phyloP scores from a whole-genome alignment of 2,329 filamentous ascomycete genomes.

The Ambrosiella beaveri region DNA sequence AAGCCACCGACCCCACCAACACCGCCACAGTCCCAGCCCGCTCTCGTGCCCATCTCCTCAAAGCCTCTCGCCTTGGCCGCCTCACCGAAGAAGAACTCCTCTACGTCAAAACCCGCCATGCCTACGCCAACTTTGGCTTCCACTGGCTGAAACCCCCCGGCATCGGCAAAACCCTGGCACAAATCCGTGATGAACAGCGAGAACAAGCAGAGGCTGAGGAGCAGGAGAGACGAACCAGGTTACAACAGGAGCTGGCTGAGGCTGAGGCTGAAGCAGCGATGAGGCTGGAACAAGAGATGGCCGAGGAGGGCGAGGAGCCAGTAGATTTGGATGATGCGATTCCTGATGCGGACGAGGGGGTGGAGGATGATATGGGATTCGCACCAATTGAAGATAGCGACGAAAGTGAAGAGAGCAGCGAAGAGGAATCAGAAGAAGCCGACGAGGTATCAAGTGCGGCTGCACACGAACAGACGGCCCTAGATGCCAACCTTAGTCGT shows the following conservation, averaged over 20 bases:
- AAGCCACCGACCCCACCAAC: conserved; percentile 17
- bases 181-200: conserved; percentile 72
- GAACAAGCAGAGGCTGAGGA: conserved; percentile 81
- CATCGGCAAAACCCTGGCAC: conserved; percentile 73
- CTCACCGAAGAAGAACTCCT: conserved; percentile 62
- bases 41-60: conserved; percentile 27
- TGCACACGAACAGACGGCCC: conserved; percentile 15
- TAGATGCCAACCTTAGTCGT: neutral
- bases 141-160: conserved; percentile 84
- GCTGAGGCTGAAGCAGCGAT: conserved; percentile 30
- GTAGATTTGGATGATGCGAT: conserved; percentile 58
- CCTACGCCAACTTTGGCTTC: conserved; percentile 74
- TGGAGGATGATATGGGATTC: conserved; percentile 4
- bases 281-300: conserved; percentile 32
- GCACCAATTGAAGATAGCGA: conserved; percentile 27
- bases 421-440: too few species aligned
- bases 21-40: conserved; percentile 16
- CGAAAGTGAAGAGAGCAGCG: conserved; percentile 23
- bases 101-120: conserved; percentile 57
- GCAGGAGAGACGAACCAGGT: conserved; percentile 53
- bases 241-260: conserved; percentile 58
- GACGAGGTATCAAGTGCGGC: too few species aligned
- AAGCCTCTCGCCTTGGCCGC: conserved; percentile 47
- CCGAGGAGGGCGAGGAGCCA: conserved; percentile 31
- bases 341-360: conserved; percentile 41